Percentiles rank a stretch among this genome's conserved stretches.
These are phyloP conservation scores for Colletotrichum aenigma DNA, from an alignment of 2,329 filamentous ascomycete species.

Conservation along the genomic window DNA sequence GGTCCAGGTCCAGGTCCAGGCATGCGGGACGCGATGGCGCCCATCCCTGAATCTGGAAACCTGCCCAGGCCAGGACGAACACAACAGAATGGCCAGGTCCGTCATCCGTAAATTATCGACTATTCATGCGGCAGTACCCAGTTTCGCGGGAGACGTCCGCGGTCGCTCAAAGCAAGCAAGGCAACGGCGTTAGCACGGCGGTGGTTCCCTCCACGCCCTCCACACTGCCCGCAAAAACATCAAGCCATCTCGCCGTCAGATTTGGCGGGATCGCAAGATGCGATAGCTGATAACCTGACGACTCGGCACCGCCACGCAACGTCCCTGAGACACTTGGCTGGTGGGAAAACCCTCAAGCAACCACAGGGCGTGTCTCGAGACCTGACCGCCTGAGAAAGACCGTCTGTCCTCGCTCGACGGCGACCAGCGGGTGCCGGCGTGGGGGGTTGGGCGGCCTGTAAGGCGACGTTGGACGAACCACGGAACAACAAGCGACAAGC, in stretches of 20 bases:
- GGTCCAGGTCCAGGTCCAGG: slow-evolving; percentile 13
- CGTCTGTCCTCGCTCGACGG: background rate
- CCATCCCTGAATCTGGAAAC: slow-evolving; percentile 8
- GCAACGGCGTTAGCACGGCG: background rate
- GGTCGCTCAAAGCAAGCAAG: background rate
- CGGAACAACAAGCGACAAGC: background rate
- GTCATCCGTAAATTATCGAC: background rate
- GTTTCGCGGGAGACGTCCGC: slow-evolving; percentile 1
- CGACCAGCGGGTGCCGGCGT: slow-evolving; percentile 4
- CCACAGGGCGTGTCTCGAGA: background rate
- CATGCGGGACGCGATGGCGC: slow-evolving; percentile 4
- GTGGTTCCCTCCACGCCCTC: background rate
- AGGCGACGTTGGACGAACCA: background rate
- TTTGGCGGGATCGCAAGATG: slow-evolving; percentile 11
- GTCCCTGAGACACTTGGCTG: background rate
- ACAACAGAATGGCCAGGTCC: slow-evolving; percentile 6
- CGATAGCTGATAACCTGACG: slow-evolving; percentile 7
- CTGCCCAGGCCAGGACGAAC: background rate
- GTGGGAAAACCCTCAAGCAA: background rate
- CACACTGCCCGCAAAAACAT: slow-evolving; percentile 1
- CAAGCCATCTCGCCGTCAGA: slow-evolving; percentile 12
- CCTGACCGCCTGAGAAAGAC: background rate
- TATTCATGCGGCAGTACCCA: slow-evolving; percentile 1
- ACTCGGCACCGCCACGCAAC: slow-evolving; percentile 2
- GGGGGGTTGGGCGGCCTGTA: background rate